Percentiles rank a stretch among this genome's conserved stretches.
Evolutionary conservation across 176 grass and related monocot species (phyloP).

Genomic region (Avena insularis): DNA sequence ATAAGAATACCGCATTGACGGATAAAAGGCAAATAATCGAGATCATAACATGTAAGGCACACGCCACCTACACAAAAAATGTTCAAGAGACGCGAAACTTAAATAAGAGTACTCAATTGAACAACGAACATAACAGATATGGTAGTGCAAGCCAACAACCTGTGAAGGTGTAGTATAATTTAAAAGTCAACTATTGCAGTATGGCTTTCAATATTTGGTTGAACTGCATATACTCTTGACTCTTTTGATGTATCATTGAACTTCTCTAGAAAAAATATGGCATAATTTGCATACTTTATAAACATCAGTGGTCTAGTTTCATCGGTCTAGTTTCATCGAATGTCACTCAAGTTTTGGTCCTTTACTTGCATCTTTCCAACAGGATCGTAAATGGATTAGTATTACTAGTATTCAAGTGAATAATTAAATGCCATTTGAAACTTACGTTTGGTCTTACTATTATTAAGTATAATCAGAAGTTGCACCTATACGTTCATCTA

Average conservation of each 20-base stretch:
- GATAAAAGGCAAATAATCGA: background rate
- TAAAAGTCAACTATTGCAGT: background rate
- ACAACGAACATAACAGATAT: background rate
- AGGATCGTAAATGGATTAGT: no score
- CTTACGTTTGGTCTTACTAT: background rate
- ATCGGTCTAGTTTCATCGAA: no score
- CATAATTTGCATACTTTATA: background rate
- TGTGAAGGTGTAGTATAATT: background rate
- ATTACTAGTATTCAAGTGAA: no score
- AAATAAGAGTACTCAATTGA: background rate
- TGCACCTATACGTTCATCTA: no score
- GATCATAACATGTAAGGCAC: background rate
- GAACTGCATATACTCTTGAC: background rate
- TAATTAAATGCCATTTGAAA: background rate
- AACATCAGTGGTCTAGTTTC: background rate
- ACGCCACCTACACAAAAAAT: background rate
- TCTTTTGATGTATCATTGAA: background rate
- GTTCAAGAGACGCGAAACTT: background rate
- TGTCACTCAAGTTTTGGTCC: no score
- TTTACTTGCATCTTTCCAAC: no score
- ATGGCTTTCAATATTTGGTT: background rate
- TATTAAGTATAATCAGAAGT: no score
- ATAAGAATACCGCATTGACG: background rate
- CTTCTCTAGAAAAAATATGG: background rate
- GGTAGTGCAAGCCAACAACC: background rate